Conservation (phyloP, 2,329 filamentous ascomycete genomes). For the Lachnellula willkommii region DNA sequence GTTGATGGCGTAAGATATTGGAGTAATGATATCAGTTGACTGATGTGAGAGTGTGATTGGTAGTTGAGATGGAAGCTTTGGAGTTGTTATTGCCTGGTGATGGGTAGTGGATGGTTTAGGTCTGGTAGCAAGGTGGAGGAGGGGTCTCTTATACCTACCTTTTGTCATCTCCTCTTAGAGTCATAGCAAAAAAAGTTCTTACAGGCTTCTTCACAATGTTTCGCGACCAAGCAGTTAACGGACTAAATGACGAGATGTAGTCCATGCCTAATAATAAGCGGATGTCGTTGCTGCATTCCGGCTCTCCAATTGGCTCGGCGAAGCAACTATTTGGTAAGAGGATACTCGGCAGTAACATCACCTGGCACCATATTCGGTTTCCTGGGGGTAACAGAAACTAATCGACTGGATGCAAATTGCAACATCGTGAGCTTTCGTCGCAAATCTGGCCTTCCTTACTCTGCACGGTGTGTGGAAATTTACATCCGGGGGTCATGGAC, state of each 20-base stretch:
- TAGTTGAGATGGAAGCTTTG: conserved; percentile 1
- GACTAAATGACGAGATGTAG: conserved; percentile 2
- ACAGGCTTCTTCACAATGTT: conserved; percentile 7
- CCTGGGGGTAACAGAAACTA: conserved; percentile 12
- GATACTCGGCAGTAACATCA: conserved; percentile 3
- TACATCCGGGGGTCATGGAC: neutral
- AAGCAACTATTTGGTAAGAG: conserved; percentile 6
- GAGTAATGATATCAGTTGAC: neutral
- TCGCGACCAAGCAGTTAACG: conserved; percentile 12
- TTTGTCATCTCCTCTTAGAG: conserved; percentile 5
- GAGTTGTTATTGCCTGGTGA: conserved; percentile 13
- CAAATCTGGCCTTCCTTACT: conserved; percentile 7
- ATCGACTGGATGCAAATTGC: conserved; percentile 4
- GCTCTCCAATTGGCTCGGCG: neutral
- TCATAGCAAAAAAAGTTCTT: conserved; percentile 12
- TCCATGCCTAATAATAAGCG: neutral
- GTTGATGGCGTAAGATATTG: conserved; percentile 1
- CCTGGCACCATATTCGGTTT: neutral
- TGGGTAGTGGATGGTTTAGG: conserved; percentile 1
- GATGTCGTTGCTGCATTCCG: neutral
- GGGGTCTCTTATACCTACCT: conserved; percentile 21
- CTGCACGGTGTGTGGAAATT: conserved; percentile 8
- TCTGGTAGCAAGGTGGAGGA: conserved; percentile 9
- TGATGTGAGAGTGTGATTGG: neutral
- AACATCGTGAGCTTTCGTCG: conserved; percentile 14